Evolutionary conservation across 192 early-diverging fungal genomes (phyloP), one percentile per base, ranked within the genome.

Genomic region (Jimgerdemannia flammicorona): DNA sequence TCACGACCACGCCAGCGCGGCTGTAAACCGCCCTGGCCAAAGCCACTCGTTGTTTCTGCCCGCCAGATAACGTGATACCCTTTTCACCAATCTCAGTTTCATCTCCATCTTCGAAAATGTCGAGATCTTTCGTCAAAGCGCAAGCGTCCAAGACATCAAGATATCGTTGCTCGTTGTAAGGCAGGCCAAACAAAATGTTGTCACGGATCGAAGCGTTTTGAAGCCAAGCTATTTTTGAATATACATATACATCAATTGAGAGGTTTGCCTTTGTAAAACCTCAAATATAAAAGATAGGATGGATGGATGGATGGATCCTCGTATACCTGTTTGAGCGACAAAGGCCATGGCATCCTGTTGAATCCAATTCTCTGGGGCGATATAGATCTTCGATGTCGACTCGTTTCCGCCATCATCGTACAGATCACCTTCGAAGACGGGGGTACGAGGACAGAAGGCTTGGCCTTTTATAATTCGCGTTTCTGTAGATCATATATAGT

Each of bases 11-110:
- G 4, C 85, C 82, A 2, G 91, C 88, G n/a, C 83, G 72, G 44
- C 85, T 88, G 77, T 97, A 98, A 11, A 97, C 88, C 10, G 95
- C 95, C 17, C 97, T 87, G 2, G 95, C 96, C 29, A 98, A 85
- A 0, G 94, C 82, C 43, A 99, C 89, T 42, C 96, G 84, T 72
- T 92, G 92, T 82, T 95, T 97, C 83, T 98, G 96, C 9, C 93
- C 95, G 41, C 95, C 96, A 20, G 91, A 93, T n/a, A 97, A 84
- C 0, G 91, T 92, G 11, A 95, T 84, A 19, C 95, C 94, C 76
- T 94, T 93, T 77, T 96, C 96, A 44, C 94, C 96, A 80, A 93
- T 82, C 66, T 86, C 81, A 0, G 91, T 92, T 64, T 83, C 70
- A 71, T 93, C 92, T 9, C 87, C 87, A 44, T 83, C 71, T 8